Evolutionary conservation across 768 basidiomycete species (phyloP), one percentile per base, ranked within the genome.

Genomic region (Collybia mongolica): DNA sequence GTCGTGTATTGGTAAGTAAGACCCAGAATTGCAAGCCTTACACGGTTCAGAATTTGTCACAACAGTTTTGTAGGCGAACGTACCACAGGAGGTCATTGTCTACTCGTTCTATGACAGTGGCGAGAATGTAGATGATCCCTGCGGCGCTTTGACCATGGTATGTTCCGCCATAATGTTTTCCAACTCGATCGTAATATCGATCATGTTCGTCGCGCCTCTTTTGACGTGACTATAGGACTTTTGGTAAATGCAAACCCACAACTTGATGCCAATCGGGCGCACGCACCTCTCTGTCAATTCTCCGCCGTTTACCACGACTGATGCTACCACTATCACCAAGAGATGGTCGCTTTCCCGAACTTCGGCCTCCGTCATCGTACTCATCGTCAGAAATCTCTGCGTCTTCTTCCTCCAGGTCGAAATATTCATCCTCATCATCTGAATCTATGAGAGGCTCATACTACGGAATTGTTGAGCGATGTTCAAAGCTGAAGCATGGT

Each of bases 51-150:
- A 20, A 43, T 18, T 28, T 14, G 23, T 7, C 17, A 24, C 18
- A 46, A 44, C 39, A 22, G n/a, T 20, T 23, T n/a, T 18, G 39
- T 38, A 36, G n/a, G 17, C 14, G 24, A 38, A 57, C 75, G 43
- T 60, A 93, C 97, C 97, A 99, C 40, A 98, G 74, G 6, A 95
- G 76, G 65, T 98, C 93, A 61, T 93, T 92, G 65, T 98, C 96
- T 9, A 87, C 89, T 28, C 95, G 83, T 60, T 95, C 93, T 7
- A 98, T 78, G n/a, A 86, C 79, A 4, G 88, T 93, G 8, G 95
- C 92, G 2, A 99, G 82, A 54, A 92, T 76, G 65, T 96, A 98
- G 44, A 98, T 81, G 23, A 88, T 88, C 19, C 88, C 87, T 8
- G 94, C 84, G 6, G 91, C 93, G 60, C 91, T 92, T 69, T 93